phyloP scores from a whole-genome alignment of 345 rosid genomes.

The Firmiana major region DNA sequence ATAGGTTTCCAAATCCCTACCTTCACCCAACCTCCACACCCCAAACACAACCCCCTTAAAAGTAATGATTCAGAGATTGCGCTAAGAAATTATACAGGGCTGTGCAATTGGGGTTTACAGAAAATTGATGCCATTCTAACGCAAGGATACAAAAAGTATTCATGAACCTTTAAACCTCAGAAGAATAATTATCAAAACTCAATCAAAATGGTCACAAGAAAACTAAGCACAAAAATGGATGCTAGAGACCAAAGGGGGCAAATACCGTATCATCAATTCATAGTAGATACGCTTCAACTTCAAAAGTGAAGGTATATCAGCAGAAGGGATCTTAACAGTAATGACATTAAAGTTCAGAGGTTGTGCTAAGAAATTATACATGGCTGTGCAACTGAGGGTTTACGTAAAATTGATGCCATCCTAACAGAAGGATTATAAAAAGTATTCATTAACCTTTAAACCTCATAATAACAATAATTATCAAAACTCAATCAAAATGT shows the following conservation, averaged over 20 bases:
- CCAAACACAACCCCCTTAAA: too few species aligned
- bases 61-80: neutral
- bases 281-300: conserved; percentile 80
- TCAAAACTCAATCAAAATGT: neutral
- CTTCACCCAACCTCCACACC: neutral
- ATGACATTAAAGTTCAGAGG: neutral
- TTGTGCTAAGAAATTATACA: neutral
- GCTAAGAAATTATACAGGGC: neutral
- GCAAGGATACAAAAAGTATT: neutral
- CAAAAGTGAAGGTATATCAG: conserved; percentile 78
- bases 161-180: neutral
- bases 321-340: neutral
- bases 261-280: conserved; percentile 85
- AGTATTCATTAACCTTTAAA: neutral
- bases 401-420: neutral
- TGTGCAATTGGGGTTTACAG: neutral
- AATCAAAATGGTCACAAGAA: neutral
- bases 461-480: neutral
- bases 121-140: neutral
- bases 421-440: neutral
- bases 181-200: neutral
- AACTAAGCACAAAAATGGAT: neutral
- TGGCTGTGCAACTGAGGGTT: too few species aligned
- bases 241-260: neutral
- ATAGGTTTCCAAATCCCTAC: neutral